Base-by-base conservation (phyloP, 352 stramenopile genomes). In the Globisporangium nunn region DNA sequence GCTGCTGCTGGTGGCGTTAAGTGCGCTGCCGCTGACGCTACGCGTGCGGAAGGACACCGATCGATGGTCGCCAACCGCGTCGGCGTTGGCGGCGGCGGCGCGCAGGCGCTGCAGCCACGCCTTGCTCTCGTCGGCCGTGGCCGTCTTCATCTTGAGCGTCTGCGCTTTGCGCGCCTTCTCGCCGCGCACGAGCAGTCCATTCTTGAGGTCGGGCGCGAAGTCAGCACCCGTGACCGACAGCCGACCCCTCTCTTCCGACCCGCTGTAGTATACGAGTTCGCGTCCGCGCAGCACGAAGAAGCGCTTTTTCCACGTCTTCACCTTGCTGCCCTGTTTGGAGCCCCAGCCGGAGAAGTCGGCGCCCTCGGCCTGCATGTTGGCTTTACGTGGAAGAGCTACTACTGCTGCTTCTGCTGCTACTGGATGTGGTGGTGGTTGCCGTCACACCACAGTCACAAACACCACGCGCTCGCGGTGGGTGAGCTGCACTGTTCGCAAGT, bases 121-220 rank as follows among this genome's bases (percentile, higher is more conserved):
- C 50, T 71, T 72, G 59, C 66, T 72, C 51, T 91, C 75, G n/a
- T 84, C 70, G 12, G 67, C 60, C 29, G 59, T 78, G 17, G 67
- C 45, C 3, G 74, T 84, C 50, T 77, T 84, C 73, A 91, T 81
- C 58, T 81, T 85, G 43, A 91, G 77, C 55, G 72, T 51, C 68
- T 81, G 77, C 3, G 57, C 59, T 49, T 83, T 72, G 3, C 62
- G 59, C 52, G 81, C 68, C 63, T 66, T 70, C 50, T 69, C 69
- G 50, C 81, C 81, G 50, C 72, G 70, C 52, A 88, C 67, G 14
- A 89, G 71, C 53, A 94, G 65, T 4, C 75, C 72, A 37, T 82
- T 78, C 50, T 56, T 70, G 4, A 71, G 54, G 15, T 85, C 68
- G 18, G 67, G 71, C 23, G 73, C 67, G 47, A 76, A 73, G 48